These are phyloP conservation scores for Mycogone perniciosa DNA, from an alignment of 2,329 filamentous ascomycete species.

Conservation along the genomic window DNA sequence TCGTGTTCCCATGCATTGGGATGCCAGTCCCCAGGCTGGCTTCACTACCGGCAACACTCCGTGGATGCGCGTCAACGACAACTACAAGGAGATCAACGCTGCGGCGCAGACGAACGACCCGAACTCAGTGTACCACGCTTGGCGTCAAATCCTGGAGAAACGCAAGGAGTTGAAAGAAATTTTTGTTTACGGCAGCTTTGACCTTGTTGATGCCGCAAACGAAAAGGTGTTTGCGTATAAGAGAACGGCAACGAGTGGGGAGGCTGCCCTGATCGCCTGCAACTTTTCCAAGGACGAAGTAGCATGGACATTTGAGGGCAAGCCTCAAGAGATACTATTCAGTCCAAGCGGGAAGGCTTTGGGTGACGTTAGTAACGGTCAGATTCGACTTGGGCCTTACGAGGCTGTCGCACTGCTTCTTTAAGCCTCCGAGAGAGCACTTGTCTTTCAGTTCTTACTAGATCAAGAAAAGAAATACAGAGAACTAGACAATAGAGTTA, in stretches of 20 bases:
- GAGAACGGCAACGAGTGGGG: conserved; percentile 26
- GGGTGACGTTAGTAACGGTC: conserved; percentile 20
- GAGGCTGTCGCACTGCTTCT: conserved; percentile 32
- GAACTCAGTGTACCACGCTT: conserved; percentile 54
- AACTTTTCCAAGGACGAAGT: conserved; percentile 32
- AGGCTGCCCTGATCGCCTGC: conserved; percentile 30
- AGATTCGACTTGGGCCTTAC: conserved; percentile 29
- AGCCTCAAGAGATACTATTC: conserved; percentile 29
- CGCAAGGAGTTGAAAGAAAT: conserved; percentile 56
- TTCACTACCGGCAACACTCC: conserved; percentile 54
- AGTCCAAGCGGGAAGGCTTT: conserved; percentile 26
- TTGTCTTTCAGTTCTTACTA: background rate
- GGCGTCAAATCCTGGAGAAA: conserved; percentile 50
- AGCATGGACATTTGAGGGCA: conserved; percentile 23
- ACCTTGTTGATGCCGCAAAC: conserved; percentile 31
- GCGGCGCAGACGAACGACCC: conserved; percentile 42
- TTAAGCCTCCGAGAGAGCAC: background rate
- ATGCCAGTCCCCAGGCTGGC: conserved; percentile 51
- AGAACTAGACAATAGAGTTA: too few relatives aligned
- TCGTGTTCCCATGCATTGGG: conserved; percentile 68
- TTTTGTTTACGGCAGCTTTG: conserved; percentile 58
- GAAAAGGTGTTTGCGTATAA: conserved; percentile 34
- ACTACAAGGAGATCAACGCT: conserved; percentile 58
- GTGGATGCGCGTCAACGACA: conserved; percentile 66
- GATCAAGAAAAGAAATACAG: background rate